Percentiles rank a stretch among this genome's conserved stretches.
phyloP scores from a whole-genome alignment of 2,329 filamentous ascomycete genomes.

The Fusarium sp. region DNA sequence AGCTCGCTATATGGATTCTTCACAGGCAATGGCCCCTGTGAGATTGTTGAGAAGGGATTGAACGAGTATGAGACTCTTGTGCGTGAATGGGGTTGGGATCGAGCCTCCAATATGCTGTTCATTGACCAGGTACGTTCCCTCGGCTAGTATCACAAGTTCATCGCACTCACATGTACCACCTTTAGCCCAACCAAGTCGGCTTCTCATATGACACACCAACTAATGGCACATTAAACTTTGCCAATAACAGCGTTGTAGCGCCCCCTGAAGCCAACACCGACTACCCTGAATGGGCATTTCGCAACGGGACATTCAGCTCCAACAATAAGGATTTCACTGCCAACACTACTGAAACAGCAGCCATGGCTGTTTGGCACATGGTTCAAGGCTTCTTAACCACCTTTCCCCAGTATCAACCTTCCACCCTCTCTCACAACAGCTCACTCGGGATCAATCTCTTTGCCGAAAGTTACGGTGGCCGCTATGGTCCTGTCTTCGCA shows the following conservation, averaged over 20 bases:
- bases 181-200: constrained; percentile 75
- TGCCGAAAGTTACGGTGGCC: constrained; percentile 76
- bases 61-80: constrained; percentile 65
- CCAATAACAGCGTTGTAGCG: constrained; percentile 52
- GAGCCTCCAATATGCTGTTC: constrained; percentile 64
- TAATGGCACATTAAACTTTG: constrained; percentile 68
- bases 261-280: constrained; percentile 37
- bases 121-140: constrained; percentile 61
- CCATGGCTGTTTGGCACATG: constrained; percentile 73
- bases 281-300: constrained; percentile 51
- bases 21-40: constrained; percentile 66
- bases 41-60: constrained; percentile 60
- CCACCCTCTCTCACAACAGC: constrained; percentile 50
- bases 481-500: constrained; percentile 75
- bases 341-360: constrained; percentile 67
- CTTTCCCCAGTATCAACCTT: constrained; percentile 69
- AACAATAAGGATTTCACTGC: constrained; percentile 59
- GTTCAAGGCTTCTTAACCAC: constrained; percentile 68
- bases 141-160: neutral
- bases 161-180: constrained; percentile 10
- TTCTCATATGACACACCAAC: constrained; percentile 74
- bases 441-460: constrained; percentile 72
- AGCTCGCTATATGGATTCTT: constrained; percentile 75
- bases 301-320: constrained; percentile 75
- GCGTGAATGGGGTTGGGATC: constrained; percentile 74